phyloP scores from a whole-genome alignment of 116 monocot species.

The Zostera marina region DNA sequence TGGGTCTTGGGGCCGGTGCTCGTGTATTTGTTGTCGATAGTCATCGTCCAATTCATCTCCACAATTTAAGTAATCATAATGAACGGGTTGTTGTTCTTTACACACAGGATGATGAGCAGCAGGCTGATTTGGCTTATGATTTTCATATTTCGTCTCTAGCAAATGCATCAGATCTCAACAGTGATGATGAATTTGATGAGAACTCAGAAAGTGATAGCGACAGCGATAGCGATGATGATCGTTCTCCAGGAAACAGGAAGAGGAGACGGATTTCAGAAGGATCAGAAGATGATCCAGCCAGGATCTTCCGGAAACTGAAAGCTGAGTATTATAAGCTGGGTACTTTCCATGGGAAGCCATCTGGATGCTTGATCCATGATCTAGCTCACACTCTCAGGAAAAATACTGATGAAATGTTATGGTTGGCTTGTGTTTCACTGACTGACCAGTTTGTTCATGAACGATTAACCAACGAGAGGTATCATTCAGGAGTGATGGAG shows the following conservation, averaged over 20 bases:
- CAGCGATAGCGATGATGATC: constrained; percentile 17
- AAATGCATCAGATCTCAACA: constrained; percentile 67
- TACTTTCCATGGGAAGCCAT: constrained; percentile 86
- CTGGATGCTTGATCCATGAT: constrained; percentile 75
- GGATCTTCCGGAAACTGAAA: constrained; percentile 62
- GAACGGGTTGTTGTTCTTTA: constrained; percentile 57
- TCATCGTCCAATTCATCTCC: constrained; percentile 76
- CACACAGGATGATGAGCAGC: constrained; percentile 62
- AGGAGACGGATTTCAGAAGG: constrained; percentile 41
- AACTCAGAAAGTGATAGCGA: constrained; percentile 34
- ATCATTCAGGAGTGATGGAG: constrained; percentile 67
- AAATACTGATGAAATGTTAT: constrained; percentile 67
- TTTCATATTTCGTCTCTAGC: constrained; percentile 64
- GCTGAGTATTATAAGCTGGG: constrained; percentile 70
- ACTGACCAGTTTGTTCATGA: constrained; percentile 93
- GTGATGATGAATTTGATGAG: constrained; percentile 55
- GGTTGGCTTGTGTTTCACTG: constrained; percentile 83
- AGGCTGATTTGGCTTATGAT: constrained; percentile 62
- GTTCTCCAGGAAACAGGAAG: constrained; percentile 17
- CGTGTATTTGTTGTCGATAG: constrained; percentile 66
- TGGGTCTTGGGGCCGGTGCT: constrained; percentile 19
- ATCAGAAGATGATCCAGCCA: constrained; percentile 41
- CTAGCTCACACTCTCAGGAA: constrained; percentile 70
- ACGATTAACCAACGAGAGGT: constrained; percentile 76
- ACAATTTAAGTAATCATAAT: constrained; percentile 68